Percentiles rank a stretch among this genome's conserved stretches.
Conservation (phyloP, 495 filamentous ascomycete genomes). For the Sporormia fimetaria region DNA sequence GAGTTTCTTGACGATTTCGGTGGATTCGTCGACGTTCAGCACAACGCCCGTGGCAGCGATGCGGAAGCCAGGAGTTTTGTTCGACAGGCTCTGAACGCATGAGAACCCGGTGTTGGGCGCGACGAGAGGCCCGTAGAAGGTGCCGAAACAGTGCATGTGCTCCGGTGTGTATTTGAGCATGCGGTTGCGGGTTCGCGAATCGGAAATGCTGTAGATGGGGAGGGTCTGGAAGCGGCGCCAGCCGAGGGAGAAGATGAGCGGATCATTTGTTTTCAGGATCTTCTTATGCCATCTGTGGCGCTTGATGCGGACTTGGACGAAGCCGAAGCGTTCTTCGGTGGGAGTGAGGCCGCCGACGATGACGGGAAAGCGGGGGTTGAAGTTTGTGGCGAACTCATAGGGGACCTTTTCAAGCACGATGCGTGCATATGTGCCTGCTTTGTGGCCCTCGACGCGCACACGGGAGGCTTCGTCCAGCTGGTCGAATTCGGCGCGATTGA, state of each 20-base stretch:
- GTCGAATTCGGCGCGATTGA: slow-evolving; percentile 89
- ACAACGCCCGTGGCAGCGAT: slow-evolving; percentile 91
- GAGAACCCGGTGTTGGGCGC: slow-evolving; percentile 94
- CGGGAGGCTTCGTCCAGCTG: slow-evolving; percentile 69
- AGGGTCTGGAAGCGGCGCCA: slow-evolving; percentile 91
- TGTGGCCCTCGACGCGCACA: slow-evolving; percentile 73
- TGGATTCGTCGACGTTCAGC: slow-evolving; percentile 79
- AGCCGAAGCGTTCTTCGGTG: slow-evolving; percentile 91
- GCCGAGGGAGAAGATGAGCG: slow-evolving; percentile 92
- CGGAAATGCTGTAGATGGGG: slow-evolving; percentile 88
- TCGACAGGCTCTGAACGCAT: slow-evolving; percentile 82
- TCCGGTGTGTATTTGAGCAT: slow-evolving; percentile 98
- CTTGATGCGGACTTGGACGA: slow-evolving; percentile 91
- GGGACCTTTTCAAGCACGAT: slow-evolving; percentile 80
- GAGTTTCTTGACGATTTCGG: slow-evolving; percentile 97
- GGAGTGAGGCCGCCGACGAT: slow-evolving; percentile 81
- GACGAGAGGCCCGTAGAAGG: slow-evolving; percentile 87
- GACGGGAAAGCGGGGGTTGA: slow-evolving; percentile 74
- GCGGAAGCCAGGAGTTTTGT: slow-evolving; percentile 80
- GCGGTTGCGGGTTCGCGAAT: slow-evolving; percentile 81
- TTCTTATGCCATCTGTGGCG: slow-evolving; percentile 97
- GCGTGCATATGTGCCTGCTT: slow-evolving; percentile 86
- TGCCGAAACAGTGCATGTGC: slow-evolving; percentile 96
- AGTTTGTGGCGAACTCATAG: slow-evolving; percentile 80
- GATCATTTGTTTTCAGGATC: slow-evolving; percentile 94